Base-by-base conservation (phyloP, 192 early-diverging fungal genomes). In the Chytriomyces sp. region DNA sequence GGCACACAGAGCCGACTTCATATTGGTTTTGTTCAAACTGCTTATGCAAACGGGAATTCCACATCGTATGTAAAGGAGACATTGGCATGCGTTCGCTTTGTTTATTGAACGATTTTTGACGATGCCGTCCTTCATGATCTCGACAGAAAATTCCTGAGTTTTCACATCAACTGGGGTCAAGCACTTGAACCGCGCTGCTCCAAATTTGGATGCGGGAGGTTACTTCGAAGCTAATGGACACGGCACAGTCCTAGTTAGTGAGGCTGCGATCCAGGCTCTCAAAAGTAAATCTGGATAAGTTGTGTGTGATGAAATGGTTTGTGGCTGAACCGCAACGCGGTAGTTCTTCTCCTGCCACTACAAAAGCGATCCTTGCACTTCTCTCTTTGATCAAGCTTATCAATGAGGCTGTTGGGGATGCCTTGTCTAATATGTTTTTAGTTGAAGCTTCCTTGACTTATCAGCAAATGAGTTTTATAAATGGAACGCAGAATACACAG, bases 141-240 rank as follows among this genome's bases (percentile, higher is more conserved):
- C 26, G 31, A 57, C 84, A 91, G 89, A 83, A 92, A 81, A 91
- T 98, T 33, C 96, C 96, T 32, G 96, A 12, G 91, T 94, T 25
- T 98, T 95, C 81, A 94, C 96, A 30, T 84, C 92, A 54, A 99
- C 98, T 6, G 98, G 98, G 68, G 98, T 99, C 67, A 99, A 99
- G 89, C 91, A 99, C 82, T 84, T 99, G 74, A 96, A 99, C 76
- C 98, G 98, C 78, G 96, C 95, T 71, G 98, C 98, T 37, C 90
- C 93, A 78, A 91, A 93, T 75, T 98, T 94, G 80, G 94, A 96
- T 80, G 90, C 98, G 70, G 98, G 98, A 76, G 95, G 97, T 40
- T 99, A 99, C 87, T 99, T 99, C 91, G 98, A 99, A 81, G 98
- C 98, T 44, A 99, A 99, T 72, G 98, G 98, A 64, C 98, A 99